A percentile compares a stretch with the other conserved stretches of the same genome.
These are phyloP conservation scores for Fusarium nisikadoi DNA, from an alignment of 2,329 filamentous ascomycete genomes.

Conservation along the genomic window DNA sequence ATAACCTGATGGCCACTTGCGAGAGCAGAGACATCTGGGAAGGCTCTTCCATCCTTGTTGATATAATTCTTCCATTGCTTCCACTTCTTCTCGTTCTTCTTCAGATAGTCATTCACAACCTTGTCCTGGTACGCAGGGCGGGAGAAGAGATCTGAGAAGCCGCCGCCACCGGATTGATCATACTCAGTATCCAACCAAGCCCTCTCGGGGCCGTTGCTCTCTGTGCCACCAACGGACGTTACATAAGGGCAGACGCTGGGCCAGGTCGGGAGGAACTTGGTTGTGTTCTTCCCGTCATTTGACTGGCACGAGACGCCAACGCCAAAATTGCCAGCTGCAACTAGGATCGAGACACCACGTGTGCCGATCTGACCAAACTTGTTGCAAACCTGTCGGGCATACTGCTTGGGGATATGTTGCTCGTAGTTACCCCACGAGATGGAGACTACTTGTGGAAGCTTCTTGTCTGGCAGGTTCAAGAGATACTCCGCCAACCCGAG, in stretches of 20 bases:
- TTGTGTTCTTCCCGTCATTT: constrained; percentile 50
- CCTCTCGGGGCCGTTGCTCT: constrained; percentile 61
- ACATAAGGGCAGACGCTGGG: constrained; percentile 66
- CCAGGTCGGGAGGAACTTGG: constrained; percentile 50
- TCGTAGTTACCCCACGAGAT: constrained; percentile 80
- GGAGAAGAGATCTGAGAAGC: constrained; percentile 60
- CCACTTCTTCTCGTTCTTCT: constrained; percentile 59
- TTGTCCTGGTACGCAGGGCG: constrained; percentile 58
- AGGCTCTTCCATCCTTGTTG: constrained; percentile 62
- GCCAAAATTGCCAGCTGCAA: constrained; percentile 68
- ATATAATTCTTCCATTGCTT: constrained; percentile 60
- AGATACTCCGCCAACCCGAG: constrained; percentile 71
- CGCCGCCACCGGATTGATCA: constrained; percentile 59
- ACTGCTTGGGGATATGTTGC: constrained; percentile 68
- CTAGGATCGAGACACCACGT: constrained; percentile 74
- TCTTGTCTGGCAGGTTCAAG: constrained; percentile 60
- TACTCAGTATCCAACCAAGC: constrained; percentile 63
- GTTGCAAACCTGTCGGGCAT: constrained; percentile 62
- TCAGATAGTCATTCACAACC: constrained; percentile 58
- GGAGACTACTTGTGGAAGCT: constrained; percentile 71
- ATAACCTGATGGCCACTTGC: constrained; percentile 48
- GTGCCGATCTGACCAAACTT: constrained; percentile 73
- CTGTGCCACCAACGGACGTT: constrained; percentile 70
- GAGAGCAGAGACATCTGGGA: constrained; percentile 72
- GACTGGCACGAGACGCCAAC: constrained; percentile 51